Conservation (phyloP, 345 rosid genomes). For the Physaria fendleri region DNA sequence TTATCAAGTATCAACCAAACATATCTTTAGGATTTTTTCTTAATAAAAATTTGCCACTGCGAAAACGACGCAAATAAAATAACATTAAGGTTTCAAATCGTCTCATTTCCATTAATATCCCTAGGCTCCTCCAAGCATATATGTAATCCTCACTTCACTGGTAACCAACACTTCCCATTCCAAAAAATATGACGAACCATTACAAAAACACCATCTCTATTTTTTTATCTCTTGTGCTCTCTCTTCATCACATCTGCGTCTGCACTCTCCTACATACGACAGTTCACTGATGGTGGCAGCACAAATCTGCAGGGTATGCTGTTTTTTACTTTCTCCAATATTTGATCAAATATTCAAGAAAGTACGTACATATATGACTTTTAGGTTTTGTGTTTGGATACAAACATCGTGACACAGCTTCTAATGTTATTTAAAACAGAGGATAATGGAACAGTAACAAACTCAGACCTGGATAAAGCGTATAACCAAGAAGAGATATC, state of each 20-base stretch:
- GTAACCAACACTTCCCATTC: not conserved
- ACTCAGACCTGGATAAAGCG: not conserved
- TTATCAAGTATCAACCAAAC: no score
- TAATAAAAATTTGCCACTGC: no score
- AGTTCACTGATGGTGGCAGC: constrained; percentile 14
- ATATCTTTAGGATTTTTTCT: no score
- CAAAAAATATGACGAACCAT: not conserved
- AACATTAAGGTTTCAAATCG: no score
- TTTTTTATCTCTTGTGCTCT: constrained; percentile 3
- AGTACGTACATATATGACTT: not conserved
- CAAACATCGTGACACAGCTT: not conserved
- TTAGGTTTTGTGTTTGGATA: not conserved
- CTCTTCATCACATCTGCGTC: constrained; percentile 16
- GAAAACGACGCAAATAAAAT: no score
- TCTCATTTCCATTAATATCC: no score
- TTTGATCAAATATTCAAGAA: no score
- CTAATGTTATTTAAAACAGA: not conserved
- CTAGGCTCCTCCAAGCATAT: not conserved
- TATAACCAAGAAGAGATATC: not conserved
- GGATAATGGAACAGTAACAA: not conserved
- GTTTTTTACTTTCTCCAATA: not conserved
- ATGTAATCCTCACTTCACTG: not conserved
- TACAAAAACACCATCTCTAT: not conserved
- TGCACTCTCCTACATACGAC: constrained; percentile 8
- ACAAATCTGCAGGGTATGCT: constrained; percentile 1